Evolutionary conservation across 371 early-diverging fungal genomes (phyloP).

Genomic region (Encephalitozoon romaleae): DNA sequence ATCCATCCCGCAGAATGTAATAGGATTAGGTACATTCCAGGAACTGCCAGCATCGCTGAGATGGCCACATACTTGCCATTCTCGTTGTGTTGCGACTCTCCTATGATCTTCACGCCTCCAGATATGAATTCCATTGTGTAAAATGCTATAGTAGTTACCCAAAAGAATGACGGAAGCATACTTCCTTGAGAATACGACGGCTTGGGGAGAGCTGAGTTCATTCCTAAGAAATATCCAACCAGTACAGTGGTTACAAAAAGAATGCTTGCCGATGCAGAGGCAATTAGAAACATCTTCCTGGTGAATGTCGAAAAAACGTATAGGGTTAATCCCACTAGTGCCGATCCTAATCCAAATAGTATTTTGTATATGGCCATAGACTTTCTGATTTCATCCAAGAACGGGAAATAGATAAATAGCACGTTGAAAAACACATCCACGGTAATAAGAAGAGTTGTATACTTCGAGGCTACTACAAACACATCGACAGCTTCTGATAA

Average conservation of each 20-base stretch:
- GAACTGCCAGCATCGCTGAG: neutral
- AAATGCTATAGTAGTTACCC: neutral
- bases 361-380: neutral
- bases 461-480: neutral
- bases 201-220: neutral
- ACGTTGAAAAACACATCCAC: conserved; percentile 4
- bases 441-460: neutral
- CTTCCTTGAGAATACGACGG: neutral
- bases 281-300: conserved; percentile 1
- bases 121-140: conserved; percentile 1
- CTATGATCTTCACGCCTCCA: neutral
- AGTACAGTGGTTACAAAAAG: neutral
- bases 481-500: neutral
- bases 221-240: neutral
- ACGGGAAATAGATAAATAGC: neutral
- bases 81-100: neutral
- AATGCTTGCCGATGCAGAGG: neutral
- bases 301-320: neutral
- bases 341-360: neutral
- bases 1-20: neutral
- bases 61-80: neutral
- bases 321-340: neutral
- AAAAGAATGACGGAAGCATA: neutral
- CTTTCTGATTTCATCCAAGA: neutral
- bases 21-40: neutral